Evolutionary conservation across 768 basidiomycete species (phyloP), one percentile per base, ranked within the genome.

Genomic region (Asterophora parasitica): DNA sequence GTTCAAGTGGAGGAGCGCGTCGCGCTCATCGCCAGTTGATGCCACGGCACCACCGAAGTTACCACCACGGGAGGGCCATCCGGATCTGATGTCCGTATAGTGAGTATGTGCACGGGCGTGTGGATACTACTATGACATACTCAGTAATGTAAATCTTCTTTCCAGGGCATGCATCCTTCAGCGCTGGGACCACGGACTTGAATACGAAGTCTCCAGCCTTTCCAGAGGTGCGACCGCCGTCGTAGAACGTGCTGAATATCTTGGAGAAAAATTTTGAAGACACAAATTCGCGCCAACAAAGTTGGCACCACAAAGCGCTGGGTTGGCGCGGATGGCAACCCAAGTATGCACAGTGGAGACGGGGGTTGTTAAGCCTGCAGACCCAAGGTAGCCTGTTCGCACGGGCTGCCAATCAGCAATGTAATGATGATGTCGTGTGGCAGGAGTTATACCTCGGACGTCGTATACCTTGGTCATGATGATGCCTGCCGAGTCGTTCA

Each of bases 1-100:
- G 52, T 69, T 71, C n/a, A 71, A 54, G 23, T 60, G 68, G 8
- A 57, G 43, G 8, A 72, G 49, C 1, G 70, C 71, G n/a, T 57
- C 60, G 13, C 53, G 54, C 44, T 71, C 67, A 47, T 73, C 63
- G 0, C 13, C 44, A 7, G 63, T 37, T 0, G 67, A 67, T 7
- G 67, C 57, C 4, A 61, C 64, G 2, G 67, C 71, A 0, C 3
- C 23, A 23, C 67, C 64, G 32, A 54, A 51, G 12, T 42, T 51
- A 4, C 49, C 42, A 3, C 72, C 72, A 19, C 69, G 61, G 7
- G 72, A 72, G 13, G 72, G 69, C 70, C 69, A 73, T 20, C 70
- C 72, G 20, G 68, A 64, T 56, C 68, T 69, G 13, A 36, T 8
- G 20, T 13, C 16, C 7, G n/a, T 26, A 8, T n/a, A 11, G 6